Evolutionary conservation across 164 flowering plant genomes (phyloP), one percentile per base, ranked within the genome.

Genomic region (Cinnamomum micranthum): DNA sequence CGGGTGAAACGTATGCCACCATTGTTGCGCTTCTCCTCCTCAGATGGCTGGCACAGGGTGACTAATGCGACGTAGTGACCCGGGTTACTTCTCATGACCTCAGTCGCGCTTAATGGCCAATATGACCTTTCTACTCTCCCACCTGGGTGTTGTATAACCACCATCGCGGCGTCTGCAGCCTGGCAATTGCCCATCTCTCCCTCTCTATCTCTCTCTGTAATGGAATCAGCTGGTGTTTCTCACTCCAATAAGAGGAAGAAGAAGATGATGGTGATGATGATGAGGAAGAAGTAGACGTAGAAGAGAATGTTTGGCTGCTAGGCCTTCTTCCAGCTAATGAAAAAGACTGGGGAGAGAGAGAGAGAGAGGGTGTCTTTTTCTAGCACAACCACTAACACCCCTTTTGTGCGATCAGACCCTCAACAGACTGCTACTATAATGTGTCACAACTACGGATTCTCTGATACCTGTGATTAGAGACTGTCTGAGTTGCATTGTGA

Each of bases 11-110:
- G 76, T 22, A 90, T 81, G 2, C 84, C 75, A 35, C 68, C 77
- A 50, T 19, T 79, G 19, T 55, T 69, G 14, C 24, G 47, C 28
- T 52, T 60, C 23, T 73, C 71, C 41, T 74, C 77, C 23, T 58
- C 74, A 20, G 63, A 69, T 67, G 74, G 77, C 41, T 74, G 73
- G 51, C 70, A 33, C 28, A 71, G 72, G 68, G 81, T 88, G 80
- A 95, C 86, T 17, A 93, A 91, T 55, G 97, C 98, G 1, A 95
- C 97, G 72, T 90, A 89, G 81, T 93, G 91, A 28, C 97, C 95
- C 1, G 97, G 97, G 70, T 95, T 90, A 70, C 70, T 79, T 81
- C 82, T 93, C 92, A 93, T 92, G 64, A 95, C 73, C 80, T 95
- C 94, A 60, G 74, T 80, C 11, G 94, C 99, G 50, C 79, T 75